Evolutionary conservation across 768 basidiomycete species (phyloP).

Genomic region (Leccinum truebloodii): DNA sequence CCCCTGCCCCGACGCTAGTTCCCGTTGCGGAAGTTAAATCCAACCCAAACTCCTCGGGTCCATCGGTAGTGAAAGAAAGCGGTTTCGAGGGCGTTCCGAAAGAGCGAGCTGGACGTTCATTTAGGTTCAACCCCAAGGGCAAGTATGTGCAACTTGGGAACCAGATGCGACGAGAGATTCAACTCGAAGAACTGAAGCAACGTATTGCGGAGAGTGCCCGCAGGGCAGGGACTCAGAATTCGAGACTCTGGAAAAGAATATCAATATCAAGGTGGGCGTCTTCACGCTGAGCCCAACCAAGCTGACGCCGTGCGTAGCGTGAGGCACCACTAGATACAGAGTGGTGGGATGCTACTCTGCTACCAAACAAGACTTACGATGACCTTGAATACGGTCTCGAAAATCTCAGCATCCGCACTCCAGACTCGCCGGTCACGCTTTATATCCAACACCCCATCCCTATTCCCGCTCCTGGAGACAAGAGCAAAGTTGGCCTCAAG

Average conservation of each 20-base stretch:
- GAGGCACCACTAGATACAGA: constrained; percentile 87
- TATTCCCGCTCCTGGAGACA: constrained; percentile 88
- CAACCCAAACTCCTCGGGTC: constrained; percentile 76
- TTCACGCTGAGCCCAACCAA: neutral
- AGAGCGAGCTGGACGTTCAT: constrained; percentile 65
- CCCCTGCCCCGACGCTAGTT: constrained; percentile 37
- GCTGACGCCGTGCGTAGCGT: constrained; percentile 47
- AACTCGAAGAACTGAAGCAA: constrained; percentile 89
- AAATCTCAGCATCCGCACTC: constrained; percentile 61
- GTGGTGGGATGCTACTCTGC: constrained; percentile 94
- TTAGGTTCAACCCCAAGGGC: constrained; percentile 91
- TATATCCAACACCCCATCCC: constrained; percentile 98
- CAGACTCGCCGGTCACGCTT: constrained; percentile 77
- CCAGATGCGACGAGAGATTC: constrained; percentile 68
- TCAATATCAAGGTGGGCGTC: constrained; percentile 68
- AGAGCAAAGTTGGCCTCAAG: constrained; percentile 74
- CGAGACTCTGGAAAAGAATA: constrained; percentile 77
- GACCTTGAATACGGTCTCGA: constrained; percentile 64
- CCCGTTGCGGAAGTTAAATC: constrained; percentile 45
- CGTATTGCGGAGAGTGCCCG: constrained; percentile 92
- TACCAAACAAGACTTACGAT: constrained; percentile 79
- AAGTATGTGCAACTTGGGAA: constrained; percentile 80
- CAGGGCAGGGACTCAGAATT: constrained; percentile 94
- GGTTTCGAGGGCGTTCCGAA: constrained; percentile 74
- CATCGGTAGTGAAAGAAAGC: constrained; percentile 50